Evolutionary conservation across 108 stramenopile species (phyloP), one percentile per base, ranked within the genome.

Genomic region (Stephanodiscus triporus): DNA sequence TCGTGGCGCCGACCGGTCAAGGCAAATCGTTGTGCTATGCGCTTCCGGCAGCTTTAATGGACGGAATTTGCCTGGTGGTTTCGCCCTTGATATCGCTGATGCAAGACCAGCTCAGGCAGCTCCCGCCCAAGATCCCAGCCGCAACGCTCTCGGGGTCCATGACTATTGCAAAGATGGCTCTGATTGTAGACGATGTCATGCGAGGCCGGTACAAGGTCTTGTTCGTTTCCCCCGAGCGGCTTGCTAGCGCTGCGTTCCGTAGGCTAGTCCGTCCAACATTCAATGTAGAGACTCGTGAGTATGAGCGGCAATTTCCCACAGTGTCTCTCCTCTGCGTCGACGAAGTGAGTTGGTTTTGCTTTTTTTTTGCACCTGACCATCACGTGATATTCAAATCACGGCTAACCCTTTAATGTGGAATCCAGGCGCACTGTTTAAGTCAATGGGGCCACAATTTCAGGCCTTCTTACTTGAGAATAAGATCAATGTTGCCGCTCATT

Each of bases 401-500:
- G 37, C 27, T 59, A n/a, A 32, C 30, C 58, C 14, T 26, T 22
- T 9, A 54, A 34, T 34, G 32, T 43, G 45, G 62, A 79, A 6
- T 69, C 82, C 17, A 75, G 88, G 50, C 84, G 84, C 95, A 95
- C 71, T 90, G 84, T 48, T 72, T 86, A 37, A 88, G 89, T 55
- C 89, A 97, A 68, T 99, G 99, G 99, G 93, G 93, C 10, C 97
- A 99, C 77, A 97, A 99, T 85, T 99, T 99, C 76, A 84, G 99
- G 13, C 97, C 97, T 29, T 92, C 90, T 17, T 97, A 93, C 60
- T 76, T 96, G 51, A 83, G 95, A 48, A 76, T 97, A 14, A 71
- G 85, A 66, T 83, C 82, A 5, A 60, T 94, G 24, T 61, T 97
- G 11, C 67, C 85, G 10, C 36, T 85, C 4, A 84, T 96, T 66